Base-by-base conservation (phyloP, 139 green algal genomes). In the Ettlia oleoabundans region DNA sequence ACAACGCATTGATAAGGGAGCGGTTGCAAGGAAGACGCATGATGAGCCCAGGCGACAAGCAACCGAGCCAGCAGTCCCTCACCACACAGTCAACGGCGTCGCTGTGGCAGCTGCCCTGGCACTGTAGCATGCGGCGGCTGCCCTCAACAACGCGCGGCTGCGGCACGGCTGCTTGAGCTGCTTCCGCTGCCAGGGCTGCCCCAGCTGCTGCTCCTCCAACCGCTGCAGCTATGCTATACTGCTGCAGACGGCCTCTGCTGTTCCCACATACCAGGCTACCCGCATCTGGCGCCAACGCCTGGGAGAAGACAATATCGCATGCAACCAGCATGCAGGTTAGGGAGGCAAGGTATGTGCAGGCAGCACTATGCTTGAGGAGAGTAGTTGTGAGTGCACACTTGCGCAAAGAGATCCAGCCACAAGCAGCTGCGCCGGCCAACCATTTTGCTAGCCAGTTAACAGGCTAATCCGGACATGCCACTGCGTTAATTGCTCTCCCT, bases 31-130 rank as follows among this genome's bases (percentile, higher is more conserved):
- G 26, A 37, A n/a, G n/a, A n/a, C n/a, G n/a, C n/a, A n/a, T n/a
- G n/a, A n/a, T n/a, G n/a, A n/a, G n/a, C n/a, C n/a, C n/a, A n/a
- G n/a, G 58, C 58, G 7, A 37, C 24, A 13, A 21, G 58, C 58
- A 67, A 30, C 10, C 61, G n/a, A 10, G 35, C 13, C 32, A 43
- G 35, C 38, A 40, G 43, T 68, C 18, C 55, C 80, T 81, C 52
- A 92, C 88, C 81, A 94, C 78, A 82, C 90, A 92, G 66, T 93
- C 90, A 5, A 94, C 73, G 0, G 78, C 69, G n/a, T 86, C 84
- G 63, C 32, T 58, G 70, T 81, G 73, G 41, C 43, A 63, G 52
- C 64, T 70, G 47, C 84, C 79, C 40, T 86, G 61, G 66, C 73
- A 53, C 32, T 68, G 40, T 1, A 90, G 10, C 78, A 69, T 64